Evolutionary conservation across 305 asterid species (phyloP).

Genomic region (Petunia hybrid): DNA sequence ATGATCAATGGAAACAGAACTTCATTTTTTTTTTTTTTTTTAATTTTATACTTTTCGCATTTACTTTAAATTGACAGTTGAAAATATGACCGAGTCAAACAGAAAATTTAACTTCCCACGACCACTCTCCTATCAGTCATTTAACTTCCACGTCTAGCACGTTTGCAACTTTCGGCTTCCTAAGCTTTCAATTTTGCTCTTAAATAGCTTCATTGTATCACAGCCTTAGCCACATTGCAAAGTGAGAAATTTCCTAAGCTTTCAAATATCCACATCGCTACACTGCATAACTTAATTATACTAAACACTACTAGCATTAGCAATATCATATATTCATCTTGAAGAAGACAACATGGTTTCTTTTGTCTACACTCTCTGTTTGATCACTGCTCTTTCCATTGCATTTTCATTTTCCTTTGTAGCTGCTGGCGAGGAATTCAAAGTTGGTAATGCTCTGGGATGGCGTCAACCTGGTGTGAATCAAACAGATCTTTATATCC

Average conservation of each 20-base stretch:
- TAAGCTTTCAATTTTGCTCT: background rate
- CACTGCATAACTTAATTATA: background rate
- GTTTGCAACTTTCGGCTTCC: background rate
- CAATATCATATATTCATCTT: background rate
- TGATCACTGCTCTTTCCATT: conserved; percentile 2
- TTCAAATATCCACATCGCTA: background rate
- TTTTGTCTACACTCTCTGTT: background rate
- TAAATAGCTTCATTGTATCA: conserved; percentile 8
- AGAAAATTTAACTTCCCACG: conserved; percentile 28
- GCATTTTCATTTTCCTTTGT: background rate
- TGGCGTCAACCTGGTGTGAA: conserved; percentile 49
- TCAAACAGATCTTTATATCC: conserved; percentile 40
- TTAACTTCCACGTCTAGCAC: conserved; percentile 39
- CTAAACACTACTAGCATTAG: background rate
- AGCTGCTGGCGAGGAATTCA: conserved; percentile 42
- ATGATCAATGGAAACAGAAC: no score
- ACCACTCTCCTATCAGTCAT: background rate
- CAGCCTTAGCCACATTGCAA: background rate
- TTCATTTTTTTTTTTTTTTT: background rate
- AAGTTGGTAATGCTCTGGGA: conserved; percentile 49
- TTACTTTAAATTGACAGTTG: background rate
- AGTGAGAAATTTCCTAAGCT: background rate
- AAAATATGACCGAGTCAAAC: conserved; percentile 23
- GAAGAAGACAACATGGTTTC: conserved; percentile 21
- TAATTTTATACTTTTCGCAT: no score